A percentile compares a stretch with the other conserved stretches of the same genome.
These are phyloP conservation scores for Exutisphaerella laricina DNA, from an alignment of 2,329 filamentous ascomycete genomes.

Conservation along the genomic window DNA sequence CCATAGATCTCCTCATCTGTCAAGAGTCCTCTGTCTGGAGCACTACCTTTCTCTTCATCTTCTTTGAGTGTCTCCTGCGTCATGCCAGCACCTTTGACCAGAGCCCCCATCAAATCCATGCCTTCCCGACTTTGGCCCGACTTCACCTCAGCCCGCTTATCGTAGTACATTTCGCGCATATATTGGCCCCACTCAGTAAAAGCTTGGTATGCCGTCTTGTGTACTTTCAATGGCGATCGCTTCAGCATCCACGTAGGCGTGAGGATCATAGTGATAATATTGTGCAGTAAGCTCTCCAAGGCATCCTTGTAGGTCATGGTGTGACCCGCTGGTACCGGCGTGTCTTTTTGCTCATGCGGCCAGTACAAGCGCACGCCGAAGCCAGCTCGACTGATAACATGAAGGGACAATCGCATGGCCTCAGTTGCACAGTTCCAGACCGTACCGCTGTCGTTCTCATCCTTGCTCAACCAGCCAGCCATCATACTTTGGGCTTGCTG, in stretches of 20 bases:
- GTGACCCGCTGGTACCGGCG: conserved; percentile 45
- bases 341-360: conserved; percentile 51
- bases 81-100: conserved; percentile 45
- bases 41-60: conserved; percentile 43
- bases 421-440: conserved; percentile 56
- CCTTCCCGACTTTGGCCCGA: conserved; percentile 33
- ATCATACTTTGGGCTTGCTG: conserved; percentile 60
- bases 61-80: conserved; percentile 35
- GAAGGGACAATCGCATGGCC: conserved; percentile 58
- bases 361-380: conserved; percentile 57
- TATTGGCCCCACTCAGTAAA: conserved; percentile 62
- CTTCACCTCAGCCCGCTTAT: conserved; percentile 50
- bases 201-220: conserved; percentile 50
- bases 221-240: conserved; percentile 48
- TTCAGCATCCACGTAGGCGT: conserved; percentile 53
- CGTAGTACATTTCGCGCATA: conserved; percentile 62
- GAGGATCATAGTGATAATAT: conserved; percentile 58
- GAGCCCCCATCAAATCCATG: conserved; percentile 53
- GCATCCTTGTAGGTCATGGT: conserved; percentile 62
- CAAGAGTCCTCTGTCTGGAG: conserved; percentile 44
- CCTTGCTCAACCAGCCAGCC: conserved; percentile 49
- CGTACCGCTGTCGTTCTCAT: conserved; percentile 40
- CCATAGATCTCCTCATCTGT: conserved; percentile 62
- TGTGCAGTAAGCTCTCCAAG: conserved; percentile 56
- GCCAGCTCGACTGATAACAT: conserved; percentile 62